These are phyloP conservation scores for Sabuloglossum arenarium DNA, from an alignment of 495 filamentous ascomycete species.

Conservation along the genomic window DNA sequence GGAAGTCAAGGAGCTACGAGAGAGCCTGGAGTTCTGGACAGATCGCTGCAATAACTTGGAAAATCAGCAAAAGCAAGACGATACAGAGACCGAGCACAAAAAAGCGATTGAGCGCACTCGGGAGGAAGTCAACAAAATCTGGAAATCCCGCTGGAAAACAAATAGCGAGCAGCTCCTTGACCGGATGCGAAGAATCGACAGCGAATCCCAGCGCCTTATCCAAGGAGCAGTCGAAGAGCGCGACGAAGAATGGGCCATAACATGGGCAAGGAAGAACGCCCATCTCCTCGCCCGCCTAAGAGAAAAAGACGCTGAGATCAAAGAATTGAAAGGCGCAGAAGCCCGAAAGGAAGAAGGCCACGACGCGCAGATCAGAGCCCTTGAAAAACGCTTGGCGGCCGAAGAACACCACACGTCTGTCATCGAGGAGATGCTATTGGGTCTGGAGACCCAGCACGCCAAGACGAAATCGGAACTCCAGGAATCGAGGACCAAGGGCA, in stretches of 20 bases:
- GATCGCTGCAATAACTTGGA: not conserved
- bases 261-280: conserved; percentile 7
- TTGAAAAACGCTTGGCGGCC: not conserved
- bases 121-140: conserved; percentile 15
- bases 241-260: conserved; percentile 6
- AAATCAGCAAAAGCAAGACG: not conserved
- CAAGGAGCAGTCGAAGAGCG: conserved; percentile 7
- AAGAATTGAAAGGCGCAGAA: not conserved
- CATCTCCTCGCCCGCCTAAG: conserved; percentile 9
- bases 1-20: not conserved
- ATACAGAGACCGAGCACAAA: not conserved
- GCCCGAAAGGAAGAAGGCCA: not conserved
- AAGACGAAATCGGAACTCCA: not conserved
- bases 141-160: conserved; percentile 16
- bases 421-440: not conserved
- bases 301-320: not conserved
- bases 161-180: conserved; percentile 10
- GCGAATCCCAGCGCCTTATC: conserved; percentile 4
- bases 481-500: not conserved
- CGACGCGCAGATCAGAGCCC: not conserved
- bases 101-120: conserved; percentile 10
- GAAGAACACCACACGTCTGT: not conserved
- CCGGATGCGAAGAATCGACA: conserved; percentile 9
- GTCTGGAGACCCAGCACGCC: not conserved
- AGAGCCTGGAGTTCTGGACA: not conserved